Conservation (phyloP, 2,329 filamentous ascomycete species). For the Beauveria pseudobassiana region DNA sequence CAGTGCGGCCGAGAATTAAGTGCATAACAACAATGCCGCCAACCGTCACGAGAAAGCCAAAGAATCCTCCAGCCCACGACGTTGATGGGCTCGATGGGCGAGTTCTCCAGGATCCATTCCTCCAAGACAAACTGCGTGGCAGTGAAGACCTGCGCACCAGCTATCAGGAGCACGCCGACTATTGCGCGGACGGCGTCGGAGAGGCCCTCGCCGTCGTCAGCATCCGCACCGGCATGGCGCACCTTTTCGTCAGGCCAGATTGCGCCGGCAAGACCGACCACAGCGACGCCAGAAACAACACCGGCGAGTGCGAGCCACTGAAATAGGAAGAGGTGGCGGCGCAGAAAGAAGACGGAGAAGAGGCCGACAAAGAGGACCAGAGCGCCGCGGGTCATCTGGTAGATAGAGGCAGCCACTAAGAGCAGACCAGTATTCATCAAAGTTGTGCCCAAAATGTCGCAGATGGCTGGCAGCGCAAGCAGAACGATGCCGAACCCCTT, state of each 20-base stretch:
- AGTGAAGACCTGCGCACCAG: conserved; percentile 91
- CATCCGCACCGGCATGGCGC: conserved; percentile 24
- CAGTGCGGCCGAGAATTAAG: conserved; percentile 65
- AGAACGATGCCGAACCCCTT: conserved; percentile 64
- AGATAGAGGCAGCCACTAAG: conserved; percentile 91
- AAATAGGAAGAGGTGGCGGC: conserved; percentile 70
- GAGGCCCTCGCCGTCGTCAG: conserved; percentile 25
- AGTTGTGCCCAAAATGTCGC: conserved; percentile 91
- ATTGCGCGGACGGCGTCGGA: conserved; percentile 46
- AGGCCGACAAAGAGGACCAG: conserved; percentile 92
- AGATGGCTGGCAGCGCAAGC: conserved; percentile 79
- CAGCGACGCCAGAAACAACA: conserved; percentile 78
- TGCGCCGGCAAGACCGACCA: conserved; percentile 84
- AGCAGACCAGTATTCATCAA: conserved; percentile 94
- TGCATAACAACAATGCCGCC: conserved; percentile 76
- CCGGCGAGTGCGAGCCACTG: conserved; percentile 87
- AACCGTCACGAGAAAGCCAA: conserved; percentile 76
- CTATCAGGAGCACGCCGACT: conserved; percentile 82
- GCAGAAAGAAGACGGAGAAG: conserved; percentile 88
- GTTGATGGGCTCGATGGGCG: conserved; percentile 65
- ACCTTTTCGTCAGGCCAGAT: conserved; percentile 62
- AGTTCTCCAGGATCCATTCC: conserved; percentile 75
- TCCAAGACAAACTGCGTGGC: conserved; percentile 94
- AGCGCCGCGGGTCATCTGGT: conserved; percentile 96
- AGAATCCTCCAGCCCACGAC: conserved; percentile 95